These are phyloP conservation scores for Phytophthora sp. DNA, from an alignment of 352 stramenopile species.

Conservation along the genomic window DNA sequence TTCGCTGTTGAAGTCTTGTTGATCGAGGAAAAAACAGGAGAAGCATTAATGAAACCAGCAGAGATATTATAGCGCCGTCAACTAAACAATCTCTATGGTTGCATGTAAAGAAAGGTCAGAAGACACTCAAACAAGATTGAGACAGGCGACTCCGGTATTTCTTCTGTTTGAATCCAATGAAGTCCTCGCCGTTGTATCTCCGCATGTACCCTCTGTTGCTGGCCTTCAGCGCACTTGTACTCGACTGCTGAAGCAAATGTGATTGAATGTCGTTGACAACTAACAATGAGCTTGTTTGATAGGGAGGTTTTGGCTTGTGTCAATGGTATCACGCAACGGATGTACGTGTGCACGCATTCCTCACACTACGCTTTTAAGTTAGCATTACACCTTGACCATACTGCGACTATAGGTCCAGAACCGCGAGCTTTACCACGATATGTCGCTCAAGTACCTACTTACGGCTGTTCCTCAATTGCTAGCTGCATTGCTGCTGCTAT, in stretches of 20 bases:
- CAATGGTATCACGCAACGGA: slow-evolving; percentile 65
- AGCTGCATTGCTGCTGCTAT: slow-evolving; percentile 52
- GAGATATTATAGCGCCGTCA: too few relatives aligned
- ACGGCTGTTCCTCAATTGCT: slow-evolving; percentile 54
- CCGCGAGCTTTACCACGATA: slow-evolving; percentile 40
- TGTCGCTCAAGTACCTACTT: slow-evolving; percentile 65
- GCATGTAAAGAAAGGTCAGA: too few relatives aligned
- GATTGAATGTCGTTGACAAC: neutral
- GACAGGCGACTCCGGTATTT: neutral
- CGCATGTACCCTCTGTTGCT: slow-evolving; percentile 46
- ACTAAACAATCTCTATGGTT: too few relatives aligned
- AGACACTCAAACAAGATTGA: slow-evolving; percentile 6
- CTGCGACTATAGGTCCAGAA: slow-evolving; percentile 34
- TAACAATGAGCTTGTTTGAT: neutral
- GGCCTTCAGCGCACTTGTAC: slow-evolving; percentile 30
- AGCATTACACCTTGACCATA: too few relatives aligned
- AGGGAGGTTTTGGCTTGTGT: slow-evolving; percentile 49
- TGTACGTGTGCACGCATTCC: slow-evolving; percentile 20
- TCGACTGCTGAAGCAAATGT: too few relatives aligned
- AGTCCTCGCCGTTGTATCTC: slow-evolving; percentile 11
- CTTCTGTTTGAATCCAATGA: neutral
- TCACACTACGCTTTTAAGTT: too few relatives aligned
- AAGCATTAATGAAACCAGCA: too few relatives aligned
- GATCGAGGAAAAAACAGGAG: too few relatives aligned
- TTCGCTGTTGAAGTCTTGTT: too few relatives aligned